Conservation (phyloP, 345 rosid genomes). For the Citrus unshiu region DNA sequence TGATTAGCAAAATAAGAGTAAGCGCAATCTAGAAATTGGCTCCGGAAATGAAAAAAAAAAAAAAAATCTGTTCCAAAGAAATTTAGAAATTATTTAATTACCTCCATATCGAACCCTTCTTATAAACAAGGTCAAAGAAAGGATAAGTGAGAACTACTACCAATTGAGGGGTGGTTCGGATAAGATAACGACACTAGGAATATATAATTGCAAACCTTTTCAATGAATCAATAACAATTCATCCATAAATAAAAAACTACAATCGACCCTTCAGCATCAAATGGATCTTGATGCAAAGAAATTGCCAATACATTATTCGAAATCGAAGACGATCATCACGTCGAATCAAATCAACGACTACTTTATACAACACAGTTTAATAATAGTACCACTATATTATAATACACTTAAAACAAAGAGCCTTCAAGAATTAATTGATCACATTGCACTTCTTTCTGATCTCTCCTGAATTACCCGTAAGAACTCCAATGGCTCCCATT, state of each 20-base stretch:
- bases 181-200: no score
- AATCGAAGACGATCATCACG: background rate
- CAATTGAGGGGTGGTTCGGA: no score
- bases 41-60: no score
- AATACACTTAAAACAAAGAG: background rate
- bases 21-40: no score
- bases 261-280: background rate
- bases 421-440: slow-evolving; percentile 12
- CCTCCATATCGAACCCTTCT: background rate
- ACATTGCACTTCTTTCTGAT: slow-evolving; percentile 29
- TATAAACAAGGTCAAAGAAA: no score
- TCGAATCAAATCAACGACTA: background rate
- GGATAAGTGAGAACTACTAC: no score
- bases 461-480: slow-evolving; percentile 34
- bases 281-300: background rate
- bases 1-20: no score
- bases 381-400: background rate
- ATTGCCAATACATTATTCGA: background rate
- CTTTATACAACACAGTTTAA: background rate
- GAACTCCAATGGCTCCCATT: slow-evolving; percentile 25
- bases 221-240: background rate
- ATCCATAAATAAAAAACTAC: background rate
- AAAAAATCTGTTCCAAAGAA: no score
- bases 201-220: background rate
- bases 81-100: no score